Conservation (phyloP, 106 monocot species). For the Amphibolis antarctica region DNA sequence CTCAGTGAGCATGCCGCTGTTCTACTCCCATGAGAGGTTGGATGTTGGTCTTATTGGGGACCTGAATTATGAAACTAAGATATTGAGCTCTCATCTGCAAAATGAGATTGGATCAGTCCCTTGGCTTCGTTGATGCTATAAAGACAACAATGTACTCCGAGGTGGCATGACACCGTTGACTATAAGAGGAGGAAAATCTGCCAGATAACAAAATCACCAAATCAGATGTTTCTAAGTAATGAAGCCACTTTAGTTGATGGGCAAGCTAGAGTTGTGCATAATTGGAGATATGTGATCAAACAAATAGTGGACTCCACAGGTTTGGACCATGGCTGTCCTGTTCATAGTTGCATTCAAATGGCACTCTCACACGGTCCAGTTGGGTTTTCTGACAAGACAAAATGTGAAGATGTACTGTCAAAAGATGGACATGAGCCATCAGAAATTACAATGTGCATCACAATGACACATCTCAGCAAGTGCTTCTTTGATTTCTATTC, state of each 20-base stretch:
- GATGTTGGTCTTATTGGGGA: too few relatives aligned
- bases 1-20: too few relatives aligned
- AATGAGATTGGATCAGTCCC: too few relatives aligned
- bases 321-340: background rate
- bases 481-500: background rate
- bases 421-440: background rate
- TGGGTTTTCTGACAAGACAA: conserved; percentile 1
- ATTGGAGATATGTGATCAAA: conserved; percentile 17
- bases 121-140: too few relatives aligned
- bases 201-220: background rate
- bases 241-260: background rate
- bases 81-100: too few relatives aligned
- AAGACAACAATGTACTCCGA: too few relatives aligned
- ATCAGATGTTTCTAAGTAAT: background rate
- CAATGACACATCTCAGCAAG: background rate
- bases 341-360: conserved; percentile 14
- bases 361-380: conserved; percentile 8
- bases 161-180: too few relatives aligned
- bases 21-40: too few relatives aligned
- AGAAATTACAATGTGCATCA: conserved; percentile 3
- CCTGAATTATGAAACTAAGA: too few relatives aligned
- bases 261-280: conserved; percentile 5
- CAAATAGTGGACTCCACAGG: conserved; percentile 3
- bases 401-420: background rate
- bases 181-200: too few relatives aligned